Evolutionary conservation across 306 rosid species (phyloP), one percentile per base, ranked within the genome.

Genomic region (Echinosophora koreensis): DNA sequence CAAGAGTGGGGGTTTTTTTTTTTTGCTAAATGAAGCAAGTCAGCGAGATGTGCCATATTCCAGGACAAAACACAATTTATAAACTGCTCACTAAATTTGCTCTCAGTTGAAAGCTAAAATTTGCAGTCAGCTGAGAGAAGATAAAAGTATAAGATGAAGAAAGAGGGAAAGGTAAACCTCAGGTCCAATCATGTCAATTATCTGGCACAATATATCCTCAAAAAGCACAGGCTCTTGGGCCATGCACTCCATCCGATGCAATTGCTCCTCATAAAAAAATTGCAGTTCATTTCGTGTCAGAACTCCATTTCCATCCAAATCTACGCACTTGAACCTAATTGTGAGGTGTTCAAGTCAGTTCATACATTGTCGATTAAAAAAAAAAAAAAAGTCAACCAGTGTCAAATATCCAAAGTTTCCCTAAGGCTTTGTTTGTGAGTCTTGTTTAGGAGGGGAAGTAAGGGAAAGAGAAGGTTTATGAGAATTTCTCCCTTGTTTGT

Each of bases 201-300:
- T 86, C 88, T 96, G 99, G 81, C 99, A 96, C 71, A 96, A 83
- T 77, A 96, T 93, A 89, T 96, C 99, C 89, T 96, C 99, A 79
- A 96, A 96, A 68, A 93, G 97, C 71, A 96, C 99, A 64, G 98
- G 98, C 82, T 96, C 99, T 78, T 96, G 99, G 84, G 99, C 98
- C 99, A 96, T 96, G 93, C 99, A 96, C 77, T 96, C 99, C 99
- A 96, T 96, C 83, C 99, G 89, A 79, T 96, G 99, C 93, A 96
- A 84, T 72, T 96, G 99, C 90, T 96, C 99, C 91, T 96, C 99
- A 69, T 96, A 96, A 87, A 92, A 96, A 84, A 91, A 96, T 82
- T 96, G 98, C 83, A 96, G 86, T 81, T 96, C 99, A 49, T 96
- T 96, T 70, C 97, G 84, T 3, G 98, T 96, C 78, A 96, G 80